These are phyloP conservation scores for Monilinia fructicola DNA, from an alignment of 2,329 filamentous ascomycete species.

Conservation along the genomic window DNA sequence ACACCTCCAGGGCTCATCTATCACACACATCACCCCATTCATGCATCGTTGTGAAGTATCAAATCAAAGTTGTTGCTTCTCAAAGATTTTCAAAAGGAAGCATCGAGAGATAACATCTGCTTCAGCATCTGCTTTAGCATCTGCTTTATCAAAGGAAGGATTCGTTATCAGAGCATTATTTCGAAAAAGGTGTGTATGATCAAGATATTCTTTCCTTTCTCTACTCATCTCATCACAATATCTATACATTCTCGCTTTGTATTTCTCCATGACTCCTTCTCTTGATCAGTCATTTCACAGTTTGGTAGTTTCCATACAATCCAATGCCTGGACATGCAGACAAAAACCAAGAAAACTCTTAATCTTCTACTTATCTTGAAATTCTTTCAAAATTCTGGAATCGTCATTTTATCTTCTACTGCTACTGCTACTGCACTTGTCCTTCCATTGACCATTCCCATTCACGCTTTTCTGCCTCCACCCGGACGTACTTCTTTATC, in stretches of 20 bases:
- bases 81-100: neutral
- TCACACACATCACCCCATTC: neutral
- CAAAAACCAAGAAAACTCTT: neutral
- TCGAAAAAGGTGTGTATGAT: neutral
- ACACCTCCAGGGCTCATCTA: neutral
- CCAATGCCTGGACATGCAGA: neutral
- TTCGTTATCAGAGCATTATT: neutral
- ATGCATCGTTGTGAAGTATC: conserved; percentile 14
- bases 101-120: neutral
- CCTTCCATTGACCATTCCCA: neutral
- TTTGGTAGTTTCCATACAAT: neutral
- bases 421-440: neutral
- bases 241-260: neutral
- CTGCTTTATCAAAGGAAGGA: no score
- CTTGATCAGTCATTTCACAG: neutral
- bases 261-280: neutral
- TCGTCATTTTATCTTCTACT: neutral
- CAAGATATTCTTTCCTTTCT: neutral
- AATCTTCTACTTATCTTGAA: neutral
- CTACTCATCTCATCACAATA: neutral
- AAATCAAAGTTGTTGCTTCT: neutral
- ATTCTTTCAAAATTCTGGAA: neutral
- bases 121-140: neutral
- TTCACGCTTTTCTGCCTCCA: neutral
- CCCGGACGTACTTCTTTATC: neutral